These are phyloP conservation scores for Amanita pseudoporphyria DNA, from an alignment of 768 basidiomycete genomes.

Conservation along the genomic window DNA sequence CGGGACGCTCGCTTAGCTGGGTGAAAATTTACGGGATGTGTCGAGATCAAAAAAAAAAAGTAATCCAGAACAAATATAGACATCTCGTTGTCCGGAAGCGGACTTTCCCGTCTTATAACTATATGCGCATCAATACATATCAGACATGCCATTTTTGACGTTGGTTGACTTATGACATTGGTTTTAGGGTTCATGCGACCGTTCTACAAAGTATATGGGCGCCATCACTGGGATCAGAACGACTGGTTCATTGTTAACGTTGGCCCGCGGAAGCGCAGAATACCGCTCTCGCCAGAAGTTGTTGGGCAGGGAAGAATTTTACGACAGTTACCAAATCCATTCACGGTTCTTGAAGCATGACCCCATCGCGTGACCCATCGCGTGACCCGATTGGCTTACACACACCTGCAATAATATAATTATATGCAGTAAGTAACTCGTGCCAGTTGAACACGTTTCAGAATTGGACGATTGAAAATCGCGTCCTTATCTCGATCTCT, in stretches of 20 bases:
- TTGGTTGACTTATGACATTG: not conserved
- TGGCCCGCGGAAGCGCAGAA: not conserved
- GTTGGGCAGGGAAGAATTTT: not conserved
- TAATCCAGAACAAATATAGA: not conserved
- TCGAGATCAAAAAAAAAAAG: not conserved
- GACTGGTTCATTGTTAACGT: not conserved
- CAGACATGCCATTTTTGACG: not conserved
- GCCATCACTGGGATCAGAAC: too few relatives aligned
- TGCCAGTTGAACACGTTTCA: slow-evolving; percentile 2
- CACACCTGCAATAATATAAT: not conserved
- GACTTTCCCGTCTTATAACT: not conserved
- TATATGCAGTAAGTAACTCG: not conserved
- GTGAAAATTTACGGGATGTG: not conserved
- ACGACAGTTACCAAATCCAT: not conserved
- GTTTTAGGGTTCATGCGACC: not conserved
- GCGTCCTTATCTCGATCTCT: slow-evolving; percentile 5
- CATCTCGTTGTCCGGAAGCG: slow-evolving; percentile 1
- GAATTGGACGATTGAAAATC: slow-evolving; percentile 2
- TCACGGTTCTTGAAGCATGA: not conserved
- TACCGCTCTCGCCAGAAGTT: not conserved
- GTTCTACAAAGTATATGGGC: not conserved
- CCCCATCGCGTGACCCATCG: slow-evolving; percentile 5
- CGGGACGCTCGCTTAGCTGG: not conserved
- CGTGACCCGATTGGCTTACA: slow-evolving; percentile 5
- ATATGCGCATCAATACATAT: not conserved